Conservation (phyloP, 2,329 filamentous ascomycete genomes). For the Huntiella bhutanensis region DNA sequence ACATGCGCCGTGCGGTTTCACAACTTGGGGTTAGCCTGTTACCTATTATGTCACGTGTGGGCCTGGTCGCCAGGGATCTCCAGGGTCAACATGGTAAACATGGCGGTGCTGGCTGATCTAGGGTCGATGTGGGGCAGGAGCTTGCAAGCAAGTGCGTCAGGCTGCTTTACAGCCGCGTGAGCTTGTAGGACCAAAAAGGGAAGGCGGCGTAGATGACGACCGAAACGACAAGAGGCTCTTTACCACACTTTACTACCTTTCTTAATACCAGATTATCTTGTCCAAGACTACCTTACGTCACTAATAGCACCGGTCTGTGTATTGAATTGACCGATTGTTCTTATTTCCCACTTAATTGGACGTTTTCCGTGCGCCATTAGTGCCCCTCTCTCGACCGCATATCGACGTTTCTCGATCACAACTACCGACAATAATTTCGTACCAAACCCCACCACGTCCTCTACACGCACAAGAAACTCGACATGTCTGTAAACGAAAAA, state of each 20-base stretch:
- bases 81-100: neutral
- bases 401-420: neutral
- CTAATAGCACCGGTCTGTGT: neutral
- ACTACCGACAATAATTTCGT: neutral
- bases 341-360: neutral
- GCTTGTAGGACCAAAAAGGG: slow-evolving; percentile 5
- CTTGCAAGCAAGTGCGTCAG: slow-evolving; percentile 16
- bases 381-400: too few species aligned
- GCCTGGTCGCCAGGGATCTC: neutral
- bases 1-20: neutral
- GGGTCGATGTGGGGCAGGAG: neutral
- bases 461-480: slow-evolving; percentile 4
- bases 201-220: neutral
- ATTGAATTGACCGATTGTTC: neutral
- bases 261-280: too few species aligned
- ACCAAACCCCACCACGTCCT: neutral
- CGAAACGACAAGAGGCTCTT: neutral
- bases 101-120: neutral
- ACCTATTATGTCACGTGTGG: too few species aligned
- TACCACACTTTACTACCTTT: too few species aligned
- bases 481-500: slow-evolving; percentile 37
- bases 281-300: too few species aligned
- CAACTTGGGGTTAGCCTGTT: neutral
- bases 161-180: slow-evolving; percentile 23
- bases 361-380: neutral